Percentiles rank a stretch among this genome's conserved stretches.
phyloP scores from a whole-genome alignment of 495 filamentous ascomycete species.

The Aspergillus saccharolyticus region DNA sequence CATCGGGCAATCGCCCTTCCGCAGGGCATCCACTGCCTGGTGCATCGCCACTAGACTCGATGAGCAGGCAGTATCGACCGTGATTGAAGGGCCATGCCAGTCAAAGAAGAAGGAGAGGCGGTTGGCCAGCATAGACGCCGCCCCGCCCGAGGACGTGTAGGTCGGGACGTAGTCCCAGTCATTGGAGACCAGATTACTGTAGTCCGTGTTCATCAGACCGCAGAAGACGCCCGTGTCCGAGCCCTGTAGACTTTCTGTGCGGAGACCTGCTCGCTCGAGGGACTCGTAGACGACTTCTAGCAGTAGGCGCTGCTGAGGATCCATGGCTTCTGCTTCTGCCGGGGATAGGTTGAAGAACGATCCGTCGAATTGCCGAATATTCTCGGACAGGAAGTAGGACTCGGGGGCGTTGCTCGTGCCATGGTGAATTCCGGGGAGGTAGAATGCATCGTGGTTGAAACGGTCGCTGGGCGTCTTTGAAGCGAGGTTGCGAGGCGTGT shows the following conservation, averaged over 20 bases:
- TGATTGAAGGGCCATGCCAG: conserved; percentile 12
- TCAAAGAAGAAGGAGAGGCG: conserved; percentile 7
- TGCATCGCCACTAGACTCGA: conserved; percentile 27
- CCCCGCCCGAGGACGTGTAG: neutral
- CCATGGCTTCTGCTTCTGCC: conserved; percentile 21
- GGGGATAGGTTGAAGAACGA: conserved; percentile 5
- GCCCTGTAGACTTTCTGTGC: conserved; percentile 30
- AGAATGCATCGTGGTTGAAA: conserved; percentile 32
- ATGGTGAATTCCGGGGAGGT: conserved; percentile 18
- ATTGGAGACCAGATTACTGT: conserved; percentile 14
- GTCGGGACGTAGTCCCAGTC: conserved; percentile 1
- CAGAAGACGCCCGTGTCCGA: conserved; percentile 42
- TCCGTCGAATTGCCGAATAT: conserved; percentile 40
- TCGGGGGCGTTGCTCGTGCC: conserved; percentile 21
- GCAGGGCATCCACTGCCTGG: conserved; percentile 25
- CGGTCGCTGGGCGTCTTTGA: conserved; percentile 17
- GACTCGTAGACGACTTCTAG: conserved; percentile 51
- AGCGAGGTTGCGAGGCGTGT: conserved; percentile 21
- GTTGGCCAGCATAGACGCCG: neutral
- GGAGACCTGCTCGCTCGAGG: conserved; percentile 4
- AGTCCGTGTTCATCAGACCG: conserved; percentile 40
- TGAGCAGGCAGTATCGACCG: conserved; percentile 36
- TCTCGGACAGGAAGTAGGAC: conserved; percentile 38
- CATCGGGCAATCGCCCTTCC: conserved; percentile 21
- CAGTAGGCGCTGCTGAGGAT: conserved; percentile 47